Evolutionary conservation across 176 grass and related monocot species (phyloP).

Genomic region (Triticum aestivum): DNA sequence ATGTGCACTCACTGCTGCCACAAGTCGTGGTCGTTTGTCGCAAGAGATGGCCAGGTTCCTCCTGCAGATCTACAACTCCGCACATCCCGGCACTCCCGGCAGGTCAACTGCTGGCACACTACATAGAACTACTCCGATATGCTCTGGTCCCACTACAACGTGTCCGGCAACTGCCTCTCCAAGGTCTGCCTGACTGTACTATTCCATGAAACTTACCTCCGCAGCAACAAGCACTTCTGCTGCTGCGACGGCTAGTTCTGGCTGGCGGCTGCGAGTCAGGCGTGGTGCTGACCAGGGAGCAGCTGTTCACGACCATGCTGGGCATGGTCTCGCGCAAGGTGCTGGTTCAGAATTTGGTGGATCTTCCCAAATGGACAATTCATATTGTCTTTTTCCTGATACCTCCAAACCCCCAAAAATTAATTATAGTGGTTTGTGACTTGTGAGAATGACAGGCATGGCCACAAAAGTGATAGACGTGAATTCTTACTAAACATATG

Average conservation of each 20-base stretch:
- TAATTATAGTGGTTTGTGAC: too few species aligned
- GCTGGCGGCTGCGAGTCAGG: neutral
- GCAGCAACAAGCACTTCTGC: conserved; percentile 55
- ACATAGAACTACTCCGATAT: conserved; percentile 71
- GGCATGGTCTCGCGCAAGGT: conserved; percentile 69
- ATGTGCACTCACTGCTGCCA: too few species aligned
- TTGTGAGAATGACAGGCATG: too few species aligned
- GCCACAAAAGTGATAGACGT: too few species aligned
- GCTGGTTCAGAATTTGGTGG: conserved; percentile 60
- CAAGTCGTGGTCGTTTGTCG: conserved; percentile 42
- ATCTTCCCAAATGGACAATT: neutral
- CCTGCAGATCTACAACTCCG: conserved; percentile 56
- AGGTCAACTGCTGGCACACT: conserved; percentile 46
- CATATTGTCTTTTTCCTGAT: too few species aligned
- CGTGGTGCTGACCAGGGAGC: conserved; percentile 57
- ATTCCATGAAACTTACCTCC: conserved; percentile 51
- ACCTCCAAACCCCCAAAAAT: too few species aligned
- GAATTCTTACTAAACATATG: too few species aligned
- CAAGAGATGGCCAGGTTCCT: conserved; percentile 51
- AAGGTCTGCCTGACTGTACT: conserved; percentile 63
- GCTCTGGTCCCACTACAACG: conserved; percentile 55
- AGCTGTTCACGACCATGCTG: conserved; percentile 49
- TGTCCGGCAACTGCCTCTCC: conserved; percentile 51
- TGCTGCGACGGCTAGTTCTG: neutral
- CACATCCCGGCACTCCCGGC: conserved; percentile 44